Evolutionary conservation across 371 early-diverging fungal genomes (phyloP), one percentile per base, ranked within the genome.

Genomic region (Apophysomyces variabilis): DNA sequence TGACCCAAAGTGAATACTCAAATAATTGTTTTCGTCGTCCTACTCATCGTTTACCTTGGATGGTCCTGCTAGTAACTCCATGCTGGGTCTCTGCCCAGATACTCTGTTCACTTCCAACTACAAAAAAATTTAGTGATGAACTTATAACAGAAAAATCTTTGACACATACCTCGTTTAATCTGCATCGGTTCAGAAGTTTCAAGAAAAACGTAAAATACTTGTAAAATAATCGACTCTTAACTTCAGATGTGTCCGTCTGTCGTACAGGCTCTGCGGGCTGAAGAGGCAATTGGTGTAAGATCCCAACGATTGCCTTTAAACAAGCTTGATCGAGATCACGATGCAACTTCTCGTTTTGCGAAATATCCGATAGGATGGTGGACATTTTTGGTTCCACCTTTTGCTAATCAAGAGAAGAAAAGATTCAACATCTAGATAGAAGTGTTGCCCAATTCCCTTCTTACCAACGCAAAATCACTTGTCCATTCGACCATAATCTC

Each of bases 401-500:
- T 41, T 71, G 61, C 41, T 62, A 45, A 61, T 59, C 58, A 43
- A 18, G 56, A 61, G 18, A 47, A 41, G 41, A 41, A 56, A 41
- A 14, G 41, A 11, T 8, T 26, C 26, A 61, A 56, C 26, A 21
- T 16, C 16, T 13, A 39, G 47, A 44, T 9, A 32, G 1, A 5
- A 11, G 5, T 21, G 54, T 35, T 8, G n/a, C 54, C 3, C 11
- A 6, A 13, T 1, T 16, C 43, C 50, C 8, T 61, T 4, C 65
- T 66, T 84, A 87, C 87, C 75, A 79, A 47, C 6, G 81, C 70
- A 66, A 87, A 88, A 70, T 93, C 95, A 13, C 90, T 90, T 14
- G 92, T 93, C 97, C 96, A 96, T 67, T 92, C 92, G 36, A 92
- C 86, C 70, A 92, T 80, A 26, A 84, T 85, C 66, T 92, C 93